phyloP scores from a whole-genome alignment of 2,329 filamentous ascomycete species.

The Paracoccidioides brasiliensis region DNA sequence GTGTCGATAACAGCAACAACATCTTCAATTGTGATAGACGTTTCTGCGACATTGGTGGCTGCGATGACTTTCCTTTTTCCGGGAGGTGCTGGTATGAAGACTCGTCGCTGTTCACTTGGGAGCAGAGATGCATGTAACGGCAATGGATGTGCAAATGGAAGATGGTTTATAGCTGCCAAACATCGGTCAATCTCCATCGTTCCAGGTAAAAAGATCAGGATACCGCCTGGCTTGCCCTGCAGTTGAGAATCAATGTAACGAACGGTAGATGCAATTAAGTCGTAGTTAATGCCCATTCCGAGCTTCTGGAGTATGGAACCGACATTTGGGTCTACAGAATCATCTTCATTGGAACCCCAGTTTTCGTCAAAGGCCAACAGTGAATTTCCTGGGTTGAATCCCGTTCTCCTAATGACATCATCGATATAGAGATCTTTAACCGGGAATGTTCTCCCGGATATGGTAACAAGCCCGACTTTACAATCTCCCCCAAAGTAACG shows the following conservation, averaged over 20 bases:
- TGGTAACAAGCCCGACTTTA: conserved; percentile 68
- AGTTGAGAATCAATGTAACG: conserved; percentile 69
- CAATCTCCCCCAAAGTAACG: conserved; percentile 64
- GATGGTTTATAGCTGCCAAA: conserved; percentile 51
- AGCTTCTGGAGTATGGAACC: conserved; percentile 59
- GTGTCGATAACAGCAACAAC: conserved; percentile 93
- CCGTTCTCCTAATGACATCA: conserved; percentile 68
- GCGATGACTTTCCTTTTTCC: conserved; percentile 87
- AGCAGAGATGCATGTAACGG: conserved; percentile 87
- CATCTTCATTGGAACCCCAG: conserved; percentile 30
- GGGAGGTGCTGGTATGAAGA: conserved; percentile 62
- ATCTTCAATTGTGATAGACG: conserved; percentile 96
- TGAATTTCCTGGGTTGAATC: conserved; percentile 42
- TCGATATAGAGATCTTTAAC: conserved; percentile 85
- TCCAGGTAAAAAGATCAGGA: conserved; percentile 90
- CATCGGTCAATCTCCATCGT: conserved; percentile 82
- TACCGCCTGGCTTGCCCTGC: conserved; percentile 61
- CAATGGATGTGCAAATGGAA: conserved; percentile 59
- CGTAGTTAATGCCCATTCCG: conserved; percentile 82
- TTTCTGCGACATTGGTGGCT: conserved; percentile 94
- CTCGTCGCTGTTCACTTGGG: conserved; percentile 72
- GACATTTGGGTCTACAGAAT: conserved; percentile 33
- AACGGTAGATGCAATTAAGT: conserved; percentile 67
- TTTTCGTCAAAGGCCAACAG: conserved; percentile 23
- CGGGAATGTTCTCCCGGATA: conserved; percentile 76